Evolutionary conservation across 805 yeast genomes (phyloP).

Genomic region (Schwanniomyces sp.): DNA sequence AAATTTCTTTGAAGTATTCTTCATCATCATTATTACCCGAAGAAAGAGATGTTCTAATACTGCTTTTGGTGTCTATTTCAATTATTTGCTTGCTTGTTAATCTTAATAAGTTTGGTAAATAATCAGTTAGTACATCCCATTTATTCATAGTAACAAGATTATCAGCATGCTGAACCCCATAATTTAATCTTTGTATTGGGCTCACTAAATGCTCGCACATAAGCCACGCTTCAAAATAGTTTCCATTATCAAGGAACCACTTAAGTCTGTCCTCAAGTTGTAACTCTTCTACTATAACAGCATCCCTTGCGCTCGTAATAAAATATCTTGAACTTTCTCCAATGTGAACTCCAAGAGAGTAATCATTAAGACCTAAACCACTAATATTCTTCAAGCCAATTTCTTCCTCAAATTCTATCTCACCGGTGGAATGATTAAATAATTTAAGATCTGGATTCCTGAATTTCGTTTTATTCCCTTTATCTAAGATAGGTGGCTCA

Average conservation of each 20-base stretch:
- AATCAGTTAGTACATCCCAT: constrained; percentile 58
- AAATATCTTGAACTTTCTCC: constrained; percentile 52
- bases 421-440: constrained; percentile 62
- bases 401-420: constrained; percentile 77
- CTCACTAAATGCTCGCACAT: constrained; percentile 61
- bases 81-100: constrained; percentile 20
- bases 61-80: constrained; percentile 31
- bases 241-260: constrained; percentile 64
- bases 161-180: constrained; percentile 61
- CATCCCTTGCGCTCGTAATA: constrained; percentile 79
- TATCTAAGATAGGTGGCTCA: constrained; percentile 35
- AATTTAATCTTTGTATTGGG: constrained; percentile 48
- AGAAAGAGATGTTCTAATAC: constrained; percentile 19
- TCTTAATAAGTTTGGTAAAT: constrained; percentile 33
- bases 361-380: constrained; percentile 76
- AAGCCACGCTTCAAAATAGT: constrained; percentile 73
- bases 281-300: constrained; percentile 71
- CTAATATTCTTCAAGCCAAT: constrained; percentile 59
- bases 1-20: constrained; percentile 23
- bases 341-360: constrained; percentile 58
- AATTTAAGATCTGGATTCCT: constrained; percentile 75
- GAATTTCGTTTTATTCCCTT: constrained; percentile 19
- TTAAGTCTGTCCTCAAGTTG: constrained; percentile 65
- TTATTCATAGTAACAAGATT: constrained; percentile 37
- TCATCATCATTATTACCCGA: constrained; percentile 13